Percentiles rank a stretch among this genome's conserved stretches.
Conservation (phyloP, 805 yeast genomes). For the Candida manassasensis region DNA sequence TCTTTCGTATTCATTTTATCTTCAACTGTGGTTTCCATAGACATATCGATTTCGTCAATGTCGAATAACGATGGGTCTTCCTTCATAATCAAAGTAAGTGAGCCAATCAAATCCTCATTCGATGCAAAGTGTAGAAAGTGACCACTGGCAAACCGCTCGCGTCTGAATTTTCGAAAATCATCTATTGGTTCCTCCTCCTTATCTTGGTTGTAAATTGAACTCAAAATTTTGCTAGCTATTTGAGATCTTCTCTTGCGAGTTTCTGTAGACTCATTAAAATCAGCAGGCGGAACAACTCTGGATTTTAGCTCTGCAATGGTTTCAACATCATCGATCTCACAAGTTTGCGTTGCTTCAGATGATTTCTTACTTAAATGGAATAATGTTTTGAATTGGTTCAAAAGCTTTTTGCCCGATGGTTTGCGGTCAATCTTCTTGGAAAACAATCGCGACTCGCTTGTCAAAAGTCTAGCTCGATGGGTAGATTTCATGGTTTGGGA, state of each 20-base stretch:
- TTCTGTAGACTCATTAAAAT: too few species aligned
- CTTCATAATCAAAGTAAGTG: slow-evolving; percentile 1
- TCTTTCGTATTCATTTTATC: not conserved
- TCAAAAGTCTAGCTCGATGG: too few species aligned
- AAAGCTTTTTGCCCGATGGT: too few species aligned
- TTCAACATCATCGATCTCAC: not conserved
- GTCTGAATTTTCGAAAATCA: not conserved
- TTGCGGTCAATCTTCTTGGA: too few species aligned
- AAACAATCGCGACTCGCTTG: too few species aligned
- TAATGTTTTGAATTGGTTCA: too few species aligned
- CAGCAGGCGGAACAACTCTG: too few species aligned
- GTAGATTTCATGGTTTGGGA: too few species aligned
- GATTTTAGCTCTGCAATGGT: not conserved
- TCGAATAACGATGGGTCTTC: not conserved
- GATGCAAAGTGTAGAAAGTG: slow-evolving; percentile 3
- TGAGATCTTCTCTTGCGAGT: not conserved
- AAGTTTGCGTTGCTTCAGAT: too few species aligned
- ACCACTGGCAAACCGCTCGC: not conserved
- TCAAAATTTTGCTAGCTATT: not conserved
- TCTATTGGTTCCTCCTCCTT: not conserved
- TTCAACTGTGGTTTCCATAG: not conserved
- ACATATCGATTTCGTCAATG: not conserved
- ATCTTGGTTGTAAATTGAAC: not conserved
- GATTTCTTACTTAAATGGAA: too few species aligned
- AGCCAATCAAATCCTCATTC: slow-evolving; percentile 3